A percentile compares a stretch with the other conserved stretches of the same genome.
These are phyloP conservation scores for Moringa oleifera DNA, from an alignment of 345 rosid species.

Conservation along the genomic window DNA sequence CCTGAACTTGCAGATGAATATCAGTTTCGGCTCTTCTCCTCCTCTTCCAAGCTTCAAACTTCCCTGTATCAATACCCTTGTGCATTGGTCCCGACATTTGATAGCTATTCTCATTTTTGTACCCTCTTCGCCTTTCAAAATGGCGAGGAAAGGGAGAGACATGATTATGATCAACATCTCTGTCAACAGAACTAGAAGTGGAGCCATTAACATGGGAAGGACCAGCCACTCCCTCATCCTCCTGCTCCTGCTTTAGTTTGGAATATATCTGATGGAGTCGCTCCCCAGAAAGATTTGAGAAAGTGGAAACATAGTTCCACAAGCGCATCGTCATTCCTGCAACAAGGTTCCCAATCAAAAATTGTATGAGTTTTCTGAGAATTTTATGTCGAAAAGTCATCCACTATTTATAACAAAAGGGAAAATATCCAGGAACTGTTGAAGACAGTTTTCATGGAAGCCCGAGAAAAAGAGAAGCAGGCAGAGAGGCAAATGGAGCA, in stretches of 20 bases:
- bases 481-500: slow-evolving; percentile 9
- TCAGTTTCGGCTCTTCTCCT: slow-evolving; percentile 68
- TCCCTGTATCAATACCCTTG: slow-evolving; percentile 62
- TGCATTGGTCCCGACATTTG: slow-evolving; percentile 47
- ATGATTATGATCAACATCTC: slow-evolving; percentile 38
- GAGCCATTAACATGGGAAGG: slow-evolving; percentile 65
- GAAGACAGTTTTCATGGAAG: no score
- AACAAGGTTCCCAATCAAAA: slow-evolving; percentile 8
- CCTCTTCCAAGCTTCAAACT: slow-evolving; percentile 90
- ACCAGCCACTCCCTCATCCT: slow-evolving; percentile 67
- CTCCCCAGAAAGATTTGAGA: slow-evolving; percentile 90
- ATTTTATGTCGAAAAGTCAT: no score
- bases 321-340: slow-evolving; percentile 83
- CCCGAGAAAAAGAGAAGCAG: no score
- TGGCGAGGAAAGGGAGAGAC: slow-evolving; percentile 36
- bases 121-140: slow-evolving; percentile 47
- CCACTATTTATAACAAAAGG: no score
- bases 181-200: slow-evolving; percentile 27
- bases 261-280: slow-evolving; percentile 86
- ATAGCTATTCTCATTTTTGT: slow-evolving; percentile 34
- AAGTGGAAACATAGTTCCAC: slow-evolving; percentile 96
- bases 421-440: no score
- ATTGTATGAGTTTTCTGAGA: not conserved
- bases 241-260: slow-evolving; percentile 76
- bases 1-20: slow-evolving; percentile 33